Evolutionary conservation across 306 rosid genomes (phyloP).

Genomic region (Acacia confusa): DNA sequence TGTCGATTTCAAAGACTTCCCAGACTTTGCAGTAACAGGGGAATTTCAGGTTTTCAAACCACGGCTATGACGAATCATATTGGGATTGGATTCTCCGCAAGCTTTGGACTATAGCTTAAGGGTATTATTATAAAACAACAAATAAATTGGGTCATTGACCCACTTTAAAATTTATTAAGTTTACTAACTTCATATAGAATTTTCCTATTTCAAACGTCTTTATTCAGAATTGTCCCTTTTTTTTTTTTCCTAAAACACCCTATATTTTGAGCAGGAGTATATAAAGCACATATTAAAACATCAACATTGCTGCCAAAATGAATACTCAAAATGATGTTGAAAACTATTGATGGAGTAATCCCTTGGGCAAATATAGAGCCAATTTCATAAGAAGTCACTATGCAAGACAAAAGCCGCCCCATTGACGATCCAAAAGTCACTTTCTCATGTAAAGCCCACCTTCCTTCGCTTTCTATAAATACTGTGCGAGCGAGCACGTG

Average conservation of each 20-base stretch:
- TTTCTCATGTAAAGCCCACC: not conserved
- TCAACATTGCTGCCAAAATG: too few relatives aligned
- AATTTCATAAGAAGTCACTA: not conserved
- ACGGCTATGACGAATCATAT: not conserved
- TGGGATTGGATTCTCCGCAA: conserved; percentile 45
- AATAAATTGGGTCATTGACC: too few relatives aligned
- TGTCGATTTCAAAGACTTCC: not conserved
- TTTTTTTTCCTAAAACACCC: too few relatives aligned
- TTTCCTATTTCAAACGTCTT: too few relatives aligned
- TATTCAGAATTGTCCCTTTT: too few relatives aligned
- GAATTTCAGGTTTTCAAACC: not conserved
- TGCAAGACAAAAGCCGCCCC: not conserved
- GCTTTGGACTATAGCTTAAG: not conserved
- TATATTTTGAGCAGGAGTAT: too few relatives aligned
- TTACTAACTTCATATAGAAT: too few relatives aligned
- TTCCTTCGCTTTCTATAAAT: not conserved
- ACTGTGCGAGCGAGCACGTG: not conserved
- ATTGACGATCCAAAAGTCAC: not conserved
- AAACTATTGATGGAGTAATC: not conserved
- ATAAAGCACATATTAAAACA: too few relatives aligned
- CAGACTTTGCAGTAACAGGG: not conserved
- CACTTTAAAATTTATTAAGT: too few relatives aligned
- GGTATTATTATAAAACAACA: too few relatives aligned
- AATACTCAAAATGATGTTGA: too few relatives aligned
- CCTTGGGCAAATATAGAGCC: not conserved